Base-by-base conservation (phyloP, 331 rosid genomes). In the Pyrus hybrid region DNA sequence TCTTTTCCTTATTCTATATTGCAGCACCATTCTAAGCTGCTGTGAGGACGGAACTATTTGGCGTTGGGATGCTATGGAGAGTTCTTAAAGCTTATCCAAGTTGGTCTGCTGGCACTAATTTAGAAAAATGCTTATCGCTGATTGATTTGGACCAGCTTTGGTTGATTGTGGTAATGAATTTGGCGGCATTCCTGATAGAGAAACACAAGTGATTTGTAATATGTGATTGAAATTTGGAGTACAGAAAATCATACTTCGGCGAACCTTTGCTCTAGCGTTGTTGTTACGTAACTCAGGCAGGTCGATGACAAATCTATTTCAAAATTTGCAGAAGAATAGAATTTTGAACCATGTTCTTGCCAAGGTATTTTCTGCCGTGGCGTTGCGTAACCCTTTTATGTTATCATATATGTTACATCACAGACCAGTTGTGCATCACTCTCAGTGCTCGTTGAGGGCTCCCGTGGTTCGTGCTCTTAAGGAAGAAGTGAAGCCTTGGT, bases 1-100 rank as follows among this genome's bases (percentile, higher is more conserved):
- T 37, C 57, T 56, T 51, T 67, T 6, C 54, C 45, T 66, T 22
- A 63, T 51, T 70, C 4, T 65, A 30, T 86, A 75, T 67, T 86
- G 87, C 85, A 94, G 99, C 62, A 94, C 87, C 77, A 92, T 94
- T 76, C 91, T 95, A 75, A 69, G 93, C 79, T 87, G 99, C 87
- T 89, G 93, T 33, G 97, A 95, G 74, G 97, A 95, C 20, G 99
- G 97, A 75, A 92, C 97, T 25, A 90, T 95, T 77, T 95, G 99
- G 99, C 97, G 97, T n/a, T 95, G 99, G 99, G 99, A 95, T 81
- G 92, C 73, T 14, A 70, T 81, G 58, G 61, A 85, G 61, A 77
- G 47, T 72, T 64, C 84, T 61, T 67, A 70, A 73, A 63, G 70
- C 29, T 14, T 81, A 74, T 71, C 82, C 33, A 6, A 56, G 70